These are phyloP conservation scores for Jackrogersella multiformis DNA, from an alignment of 495 filamentous ascomycete species.

Conservation along the genomic window DNA sequence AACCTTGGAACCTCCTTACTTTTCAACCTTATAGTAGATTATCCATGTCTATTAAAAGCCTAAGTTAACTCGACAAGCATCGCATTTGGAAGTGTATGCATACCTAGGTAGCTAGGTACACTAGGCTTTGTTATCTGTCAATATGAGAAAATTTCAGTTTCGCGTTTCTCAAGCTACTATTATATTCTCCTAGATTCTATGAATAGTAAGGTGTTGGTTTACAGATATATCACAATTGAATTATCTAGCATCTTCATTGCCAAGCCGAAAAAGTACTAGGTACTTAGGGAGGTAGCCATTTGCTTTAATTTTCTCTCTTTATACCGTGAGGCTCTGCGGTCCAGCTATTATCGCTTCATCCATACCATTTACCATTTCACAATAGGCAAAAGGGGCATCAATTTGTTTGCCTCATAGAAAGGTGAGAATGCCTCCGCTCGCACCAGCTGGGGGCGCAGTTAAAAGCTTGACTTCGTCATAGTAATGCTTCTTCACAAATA, in stretches of 20 bases:
- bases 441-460: background rate
- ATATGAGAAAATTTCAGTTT: background rate
- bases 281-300: background rate
- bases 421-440: background rate
- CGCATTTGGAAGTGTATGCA: background rate
- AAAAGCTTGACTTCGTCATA: constrained; percentile 3
- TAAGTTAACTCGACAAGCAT: background rate
- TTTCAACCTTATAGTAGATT: no score
- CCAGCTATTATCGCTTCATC: background rate
- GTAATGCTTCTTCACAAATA: constrained; percentile 11
- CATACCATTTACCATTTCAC: background rate
- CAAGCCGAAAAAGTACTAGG: background rate
- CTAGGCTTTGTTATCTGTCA: background rate
- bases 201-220: no score
- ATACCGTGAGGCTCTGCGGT: constrained; percentile 1
- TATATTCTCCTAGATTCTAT: no score
- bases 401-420: background rate
- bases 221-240: no score
- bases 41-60: no score
- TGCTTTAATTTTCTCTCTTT: background rate
- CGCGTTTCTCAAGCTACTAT: background rate
- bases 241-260: background rate
- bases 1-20: no score
- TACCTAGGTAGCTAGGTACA: background rate
- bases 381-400: background rate